Evolutionary conservation across 371 early-diverging fungal species (phyloP).

Genomic region (Rhizomucor pusillus): DNA sequence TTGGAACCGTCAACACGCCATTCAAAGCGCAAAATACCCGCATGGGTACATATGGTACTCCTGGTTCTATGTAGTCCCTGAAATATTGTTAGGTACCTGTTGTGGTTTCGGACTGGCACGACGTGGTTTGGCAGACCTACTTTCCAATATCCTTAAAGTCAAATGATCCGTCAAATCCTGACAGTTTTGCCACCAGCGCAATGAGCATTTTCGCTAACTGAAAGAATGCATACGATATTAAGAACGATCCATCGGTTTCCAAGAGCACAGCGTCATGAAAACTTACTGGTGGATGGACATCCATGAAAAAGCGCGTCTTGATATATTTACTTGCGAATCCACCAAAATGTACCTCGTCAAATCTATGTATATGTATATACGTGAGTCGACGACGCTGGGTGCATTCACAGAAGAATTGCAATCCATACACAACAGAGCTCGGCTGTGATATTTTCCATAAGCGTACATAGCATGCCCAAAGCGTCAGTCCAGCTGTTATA

Average conservation of each 20-base stretch:
- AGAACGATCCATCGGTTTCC: not conserved
- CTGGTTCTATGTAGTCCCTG: conserved; percentile 41
- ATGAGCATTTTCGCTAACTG: conserved; percentile 94
- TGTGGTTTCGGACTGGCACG: no score
- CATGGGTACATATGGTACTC: conserved; percentile 44
- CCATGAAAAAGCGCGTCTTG: conserved; percentile 95
- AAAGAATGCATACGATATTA: not conserved
- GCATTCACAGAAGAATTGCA: no score
- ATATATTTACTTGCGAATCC: conserved; percentile 97
- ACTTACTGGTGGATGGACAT: conserved; percentile 71
- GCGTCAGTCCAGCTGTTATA: conserved; percentile 27
- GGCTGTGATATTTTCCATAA: conserved; percentile 45
- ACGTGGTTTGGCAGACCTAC: conserved; percentile 48
- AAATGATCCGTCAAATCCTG: conserved; percentile 87
- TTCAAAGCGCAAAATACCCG: conserved; percentile 38
- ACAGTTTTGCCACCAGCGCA: conserved; percentile 74
- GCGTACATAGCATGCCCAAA: conserved; percentile 43
- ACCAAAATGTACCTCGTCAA: conserved; percentile 93
- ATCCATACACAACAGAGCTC: conserved; percentile 45
- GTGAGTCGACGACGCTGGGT: no score
- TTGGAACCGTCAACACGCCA: conserved; percentile 44
- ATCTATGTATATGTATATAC: conserved; percentile 1
- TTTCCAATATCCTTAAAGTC: conserved; percentile 90
- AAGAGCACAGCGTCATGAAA: not conserved
- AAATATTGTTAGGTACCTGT: not conserved